Percentiles rank a stretch among this genome's conserved stretches.
Evolutionary conservation across 805 yeast genomes (phyloP).

Genomic region (Candida boleticola): DNA sequence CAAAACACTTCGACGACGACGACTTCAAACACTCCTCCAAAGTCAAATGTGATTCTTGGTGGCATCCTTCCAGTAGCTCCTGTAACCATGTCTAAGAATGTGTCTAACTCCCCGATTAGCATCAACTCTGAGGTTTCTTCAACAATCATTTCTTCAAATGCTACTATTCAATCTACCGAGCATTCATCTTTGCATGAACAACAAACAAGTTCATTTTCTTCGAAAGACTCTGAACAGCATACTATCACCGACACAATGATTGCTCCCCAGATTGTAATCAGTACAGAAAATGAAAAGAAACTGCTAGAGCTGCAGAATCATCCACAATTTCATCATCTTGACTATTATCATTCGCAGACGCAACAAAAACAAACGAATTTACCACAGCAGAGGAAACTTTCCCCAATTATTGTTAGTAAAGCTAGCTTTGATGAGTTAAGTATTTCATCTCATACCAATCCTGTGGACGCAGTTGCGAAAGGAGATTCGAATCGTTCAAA

Average conservation of each 20-base stretch:
- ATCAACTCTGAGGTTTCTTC: constrained; percentile 27
- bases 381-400: neutral
- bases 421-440: neutral
- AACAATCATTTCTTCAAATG: constrained; percentile 25
- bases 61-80: neutral
- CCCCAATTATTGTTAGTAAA: neutral
- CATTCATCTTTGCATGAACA: constrained; percentile 19
- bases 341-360: neutral
- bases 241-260: constrained; percentile 1
- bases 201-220: constrained; percentile 1
- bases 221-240: constrained; percentile 4
- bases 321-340: neutral
- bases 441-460: too few relatives aligned
- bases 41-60: neutral
- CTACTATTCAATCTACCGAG: constrained; percentile 30
- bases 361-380: neutral
- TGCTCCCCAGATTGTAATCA: constrained; percentile 20
- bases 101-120: constrained; percentile 26
- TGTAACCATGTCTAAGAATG: constrained; percentile 1
- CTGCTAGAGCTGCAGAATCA: neutral
- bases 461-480: neutral
- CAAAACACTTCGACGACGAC: too few relatives aligned
- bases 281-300: constrained; percentile 11
- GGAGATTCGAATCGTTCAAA: neutral
- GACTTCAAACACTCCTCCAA: neutral